These are phyloP conservation scores for Heteromeles arbutifolia DNA, from an alignment of 306 rosid species.

Conservation along the genomic window DNA sequence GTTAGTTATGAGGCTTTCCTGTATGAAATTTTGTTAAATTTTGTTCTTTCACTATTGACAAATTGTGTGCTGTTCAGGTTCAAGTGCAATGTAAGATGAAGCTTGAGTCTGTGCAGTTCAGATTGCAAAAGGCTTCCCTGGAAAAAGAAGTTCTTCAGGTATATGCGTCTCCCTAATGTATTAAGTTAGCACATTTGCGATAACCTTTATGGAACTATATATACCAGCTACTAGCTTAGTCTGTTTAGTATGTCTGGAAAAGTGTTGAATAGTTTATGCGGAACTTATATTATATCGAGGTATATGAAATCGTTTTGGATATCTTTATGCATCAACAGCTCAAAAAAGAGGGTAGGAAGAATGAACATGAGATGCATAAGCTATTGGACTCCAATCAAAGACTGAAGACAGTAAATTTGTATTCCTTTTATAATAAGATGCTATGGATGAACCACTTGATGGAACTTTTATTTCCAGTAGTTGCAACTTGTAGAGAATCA, in stretches of 20 bases:
- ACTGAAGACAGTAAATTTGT: slow-evolving; percentile 56
- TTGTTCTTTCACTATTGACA: neutral
- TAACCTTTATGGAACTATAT: neutral
- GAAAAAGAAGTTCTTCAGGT: slow-evolving; percentile 92
- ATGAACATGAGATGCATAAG: slow-evolving; percentile 46
- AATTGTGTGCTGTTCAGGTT: slow-evolving; percentile 42
- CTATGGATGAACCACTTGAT: neutral
- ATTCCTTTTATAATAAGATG: neutral
- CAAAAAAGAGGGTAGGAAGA: slow-evolving; percentile 64
- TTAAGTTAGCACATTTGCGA: neutral
- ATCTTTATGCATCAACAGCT: slow-evolving; percentile 48
- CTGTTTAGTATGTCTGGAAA: neutral
- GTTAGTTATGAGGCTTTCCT: neutral
- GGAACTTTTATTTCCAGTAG: neutral
- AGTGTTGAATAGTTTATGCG: neutral
- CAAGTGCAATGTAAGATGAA: slow-evolving; percentile 83
- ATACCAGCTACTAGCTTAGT: neutral
- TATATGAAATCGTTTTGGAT: slow-evolving; percentile 1
- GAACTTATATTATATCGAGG: neutral
- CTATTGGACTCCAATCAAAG: slow-evolving; percentile 60
- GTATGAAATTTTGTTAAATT: neutral
- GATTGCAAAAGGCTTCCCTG: slow-evolving; percentile 54
- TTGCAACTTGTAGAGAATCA: neutral
- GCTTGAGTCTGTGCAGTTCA: slow-evolving; percentile 70
- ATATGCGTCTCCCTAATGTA: neutral